Evolutionary conservation across 2,329 filamentous ascomycete species (phyloP).

Genomic region (Podosphaera xanthii): DNA sequence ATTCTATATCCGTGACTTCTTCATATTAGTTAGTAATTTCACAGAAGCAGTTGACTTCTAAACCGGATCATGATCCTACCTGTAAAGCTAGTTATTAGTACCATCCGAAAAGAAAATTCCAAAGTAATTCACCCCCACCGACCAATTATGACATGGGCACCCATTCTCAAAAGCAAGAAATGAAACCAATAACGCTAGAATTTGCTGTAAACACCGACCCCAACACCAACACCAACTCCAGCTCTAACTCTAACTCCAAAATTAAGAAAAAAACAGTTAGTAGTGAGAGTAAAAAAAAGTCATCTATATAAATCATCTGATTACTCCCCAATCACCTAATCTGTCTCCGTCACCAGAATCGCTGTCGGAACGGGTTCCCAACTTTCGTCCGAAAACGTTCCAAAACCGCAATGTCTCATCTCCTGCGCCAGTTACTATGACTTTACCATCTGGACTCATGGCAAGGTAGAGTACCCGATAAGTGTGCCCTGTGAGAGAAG

Average conservation of each 20-base stretch:
- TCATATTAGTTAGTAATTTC: no score
- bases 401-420: constrained; percentile 94
- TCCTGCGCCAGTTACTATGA: constrained; percentile 84
- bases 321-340: constrained; percentile 63
- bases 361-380: constrained; percentile 43
- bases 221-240: neutral
- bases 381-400: constrained; percentile 78
- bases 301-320: constrained; percentile 28
- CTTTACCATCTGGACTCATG: constrained; percentile 88
- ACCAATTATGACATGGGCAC: no score
- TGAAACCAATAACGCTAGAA: neutral
- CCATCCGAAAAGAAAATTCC: no score
- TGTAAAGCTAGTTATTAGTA: no score
- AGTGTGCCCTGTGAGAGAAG: constrained; percentile 84
- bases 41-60: no score
- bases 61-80: no score
- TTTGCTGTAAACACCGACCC: neutral
- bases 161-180: neutral
- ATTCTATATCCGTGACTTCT: no score
- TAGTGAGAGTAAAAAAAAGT: neutral
- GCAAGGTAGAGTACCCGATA: constrained; percentile 89
- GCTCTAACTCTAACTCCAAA: neutral
- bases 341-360: constrained; percentile 35
- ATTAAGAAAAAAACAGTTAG: neutral
- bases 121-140: no score